phyloP scores from a whole-genome alignment of 1,139 yeast genomes.

The Pneumocystis carinii region DNA sequence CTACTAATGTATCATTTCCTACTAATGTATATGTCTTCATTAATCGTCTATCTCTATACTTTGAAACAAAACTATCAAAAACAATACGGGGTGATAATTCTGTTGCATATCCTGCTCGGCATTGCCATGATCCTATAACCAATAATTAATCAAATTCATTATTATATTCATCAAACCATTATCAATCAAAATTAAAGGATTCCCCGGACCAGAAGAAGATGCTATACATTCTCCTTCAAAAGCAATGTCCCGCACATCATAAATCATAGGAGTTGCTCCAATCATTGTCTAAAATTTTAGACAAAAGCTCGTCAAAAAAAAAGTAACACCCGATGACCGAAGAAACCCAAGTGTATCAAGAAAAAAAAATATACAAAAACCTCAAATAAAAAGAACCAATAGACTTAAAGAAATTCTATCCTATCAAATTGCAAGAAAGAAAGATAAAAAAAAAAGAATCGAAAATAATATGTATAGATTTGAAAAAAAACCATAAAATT shows the following conservation, averaged over 20 bases:
- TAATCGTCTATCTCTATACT: conserved; percentile 65
- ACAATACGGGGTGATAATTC: conserved; percentile 41
- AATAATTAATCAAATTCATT: not conserved
- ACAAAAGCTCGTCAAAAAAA: too few species aligned
- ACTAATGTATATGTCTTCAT: conserved; percentile 50
- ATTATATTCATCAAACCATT: conserved; percentile 8
- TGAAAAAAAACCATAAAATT: too few species aligned
- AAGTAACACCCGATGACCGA: too few species aligned
- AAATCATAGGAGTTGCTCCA: not conserved
- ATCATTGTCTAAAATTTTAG: too few species aligned
- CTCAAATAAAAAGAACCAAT: too few species aligned
- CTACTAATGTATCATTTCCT: conserved; percentile 70
- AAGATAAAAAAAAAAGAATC: too few species aligned
- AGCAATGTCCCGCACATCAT: not conserved
- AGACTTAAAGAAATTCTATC: too few species aligned
- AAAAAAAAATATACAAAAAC: too few species aligned
- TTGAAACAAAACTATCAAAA: conserved; percentile 56
- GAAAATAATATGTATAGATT: too few species aligned
- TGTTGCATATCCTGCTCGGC: conserved; percentile 59
- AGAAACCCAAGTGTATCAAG: too few species aligned
- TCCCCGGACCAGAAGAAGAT: not conserved
- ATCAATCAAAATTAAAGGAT: conserved; percentile 12
- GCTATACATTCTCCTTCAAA: not conserved
- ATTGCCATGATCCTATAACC: conserved; percentile 45
- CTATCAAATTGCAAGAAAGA: too few species aligned